Percentiles rank a stretch among this genome's conserved stretches.
Conservation (phyloP, 2,329 filamentous ascomycete genomes). For the Sclerotinia minor region DNA sequence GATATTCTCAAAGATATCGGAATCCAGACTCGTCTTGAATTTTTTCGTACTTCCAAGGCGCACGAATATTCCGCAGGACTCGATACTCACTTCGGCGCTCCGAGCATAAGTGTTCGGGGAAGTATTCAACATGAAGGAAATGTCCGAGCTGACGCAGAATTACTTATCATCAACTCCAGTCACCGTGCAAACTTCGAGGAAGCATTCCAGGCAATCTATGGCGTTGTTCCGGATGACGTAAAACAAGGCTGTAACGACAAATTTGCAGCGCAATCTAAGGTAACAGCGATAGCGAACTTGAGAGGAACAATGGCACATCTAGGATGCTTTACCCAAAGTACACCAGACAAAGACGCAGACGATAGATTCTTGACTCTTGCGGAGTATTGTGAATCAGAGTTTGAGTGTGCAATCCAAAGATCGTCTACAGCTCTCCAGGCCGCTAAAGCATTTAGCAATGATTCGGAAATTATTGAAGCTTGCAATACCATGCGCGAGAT, state of each 20-base stretch:
- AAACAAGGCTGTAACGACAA: not conserved
- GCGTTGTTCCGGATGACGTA: not conserved
- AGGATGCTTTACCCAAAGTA: not conserved
- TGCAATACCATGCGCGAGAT: not conserved
- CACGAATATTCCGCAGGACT: not conserved
- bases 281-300: not conserved
- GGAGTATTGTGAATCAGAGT: not conserved
- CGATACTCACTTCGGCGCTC: not conserved
- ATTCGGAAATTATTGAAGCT: not conserved
- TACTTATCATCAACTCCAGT: not conserved
- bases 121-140: not conserved
- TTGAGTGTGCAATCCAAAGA: not conserved
- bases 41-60: not conserved
- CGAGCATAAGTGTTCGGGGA: too few species aligned
- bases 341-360: not conserved
- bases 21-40: not conserved
- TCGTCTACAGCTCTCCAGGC: not conserved
- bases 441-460: not conserved
- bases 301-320: not conserved
- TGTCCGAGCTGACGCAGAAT: slow-evolving; percentile 1
- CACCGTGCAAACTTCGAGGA: not conserved
- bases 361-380: not conserved
- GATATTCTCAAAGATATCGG: slow-evolving; percentile 12
- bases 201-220: not conserved
- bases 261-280: not conserved